Evolutionary conservation across 441 rosid genomes (phyloP).

Genomic region (Pelargonium myrrhifolium): DNA sequence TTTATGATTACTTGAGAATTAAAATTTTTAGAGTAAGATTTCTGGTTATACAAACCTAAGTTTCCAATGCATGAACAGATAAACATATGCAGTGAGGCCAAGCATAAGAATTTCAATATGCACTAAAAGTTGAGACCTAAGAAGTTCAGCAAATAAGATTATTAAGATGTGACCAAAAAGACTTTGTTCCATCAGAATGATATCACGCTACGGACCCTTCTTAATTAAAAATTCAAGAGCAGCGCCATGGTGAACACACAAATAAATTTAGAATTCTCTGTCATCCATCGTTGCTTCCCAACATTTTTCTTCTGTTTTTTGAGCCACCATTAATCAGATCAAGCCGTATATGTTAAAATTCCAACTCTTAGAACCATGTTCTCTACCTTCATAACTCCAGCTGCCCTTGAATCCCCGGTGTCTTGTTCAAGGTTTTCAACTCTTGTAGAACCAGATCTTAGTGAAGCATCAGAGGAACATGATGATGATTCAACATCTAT

Average conservation of each 20-base stretch:
- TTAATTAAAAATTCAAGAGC: not conserved
- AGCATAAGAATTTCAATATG: too few relatives aligned
- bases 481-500: constrained; percentile 65
- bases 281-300: not conserved
- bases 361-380: constrained; percentile 8
- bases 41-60: too few relatives aligned
- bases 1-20: too few relatives aligned
- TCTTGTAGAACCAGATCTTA: constrained; percentile 36
- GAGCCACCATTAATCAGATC: not conserved
- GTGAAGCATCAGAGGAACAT: constrained; percentile 53
- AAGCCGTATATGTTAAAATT: not conserved
- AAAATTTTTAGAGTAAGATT: not conserved
- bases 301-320: not conserved
- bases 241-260: not conserved
- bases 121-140: too few relatives aligned
- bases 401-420: constrained; percentile 54
- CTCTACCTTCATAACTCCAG: constrained; percentile 42
- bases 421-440: constrained; percentile 51
- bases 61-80: too few relatives aligned
- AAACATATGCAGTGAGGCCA: too few relatives aligned
- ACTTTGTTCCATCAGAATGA: not conserved
- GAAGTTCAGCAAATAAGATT: too few relatives aligned
- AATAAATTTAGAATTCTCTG: not conserved
- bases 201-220: not conserved
- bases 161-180: not conserved